These are phyloP conservation scores for Mediolabrus comicus DNA, from an alignment of 108 stramenopile genomes.

Conservation along the genomic window DNA sequence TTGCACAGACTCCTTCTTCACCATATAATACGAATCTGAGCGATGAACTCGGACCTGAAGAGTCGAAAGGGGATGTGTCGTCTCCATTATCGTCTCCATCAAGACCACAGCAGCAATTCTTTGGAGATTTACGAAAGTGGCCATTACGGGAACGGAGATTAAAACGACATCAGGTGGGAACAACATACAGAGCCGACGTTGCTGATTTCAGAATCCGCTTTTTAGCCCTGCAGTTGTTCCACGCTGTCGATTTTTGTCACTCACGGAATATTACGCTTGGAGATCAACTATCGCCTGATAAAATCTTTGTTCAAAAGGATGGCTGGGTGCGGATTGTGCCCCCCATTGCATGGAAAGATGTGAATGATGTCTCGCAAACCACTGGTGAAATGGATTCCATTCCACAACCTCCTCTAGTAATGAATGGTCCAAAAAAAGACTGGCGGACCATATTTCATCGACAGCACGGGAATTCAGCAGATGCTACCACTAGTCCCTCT, in stretches of 20 bases:
- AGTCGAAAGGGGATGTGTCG: slow-evolving; percentile 7
- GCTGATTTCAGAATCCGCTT: slow-evolving; percentile 30
- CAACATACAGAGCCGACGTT: slow-evolving; percentile 26
- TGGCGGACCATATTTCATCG: slow-evolving; percentile 19
- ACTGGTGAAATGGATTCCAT: not conserved
- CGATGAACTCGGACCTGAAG: not conserved
- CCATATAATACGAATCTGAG: too few species aligned
- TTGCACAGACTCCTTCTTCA: not conserved
- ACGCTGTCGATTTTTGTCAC: slow-evolving; percentile 30
- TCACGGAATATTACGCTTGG: slow-evolving; percentile 17
- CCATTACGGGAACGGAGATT: slow-evolving; percentile 6
- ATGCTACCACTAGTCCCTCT: not conserved
- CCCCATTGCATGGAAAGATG: slow-evolving; percentile 6
- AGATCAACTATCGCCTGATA: slow-evolving; percentile 22
- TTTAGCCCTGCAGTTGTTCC: slow-evolving; percentile 29
- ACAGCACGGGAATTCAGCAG: not conserved
- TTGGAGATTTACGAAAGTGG: slow-evolving; percentile 3
- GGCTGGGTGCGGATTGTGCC: slow-evolving; percentile 25
- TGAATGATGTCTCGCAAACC: not conserved
- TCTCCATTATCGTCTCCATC: not conserved
- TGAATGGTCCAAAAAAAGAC: slow-evolving; percentile 8
- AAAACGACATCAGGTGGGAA: slow-evolving; percentile 17
- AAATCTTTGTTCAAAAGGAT: slow-evolving; percentile 27
- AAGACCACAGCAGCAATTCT: not conserved
- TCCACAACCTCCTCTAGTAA: not conserved